These are phyloP conservation scores for Pyrus hybrid DNA, from an alignment of 331 rosid species.

Conservation along the genomic window DNA sequence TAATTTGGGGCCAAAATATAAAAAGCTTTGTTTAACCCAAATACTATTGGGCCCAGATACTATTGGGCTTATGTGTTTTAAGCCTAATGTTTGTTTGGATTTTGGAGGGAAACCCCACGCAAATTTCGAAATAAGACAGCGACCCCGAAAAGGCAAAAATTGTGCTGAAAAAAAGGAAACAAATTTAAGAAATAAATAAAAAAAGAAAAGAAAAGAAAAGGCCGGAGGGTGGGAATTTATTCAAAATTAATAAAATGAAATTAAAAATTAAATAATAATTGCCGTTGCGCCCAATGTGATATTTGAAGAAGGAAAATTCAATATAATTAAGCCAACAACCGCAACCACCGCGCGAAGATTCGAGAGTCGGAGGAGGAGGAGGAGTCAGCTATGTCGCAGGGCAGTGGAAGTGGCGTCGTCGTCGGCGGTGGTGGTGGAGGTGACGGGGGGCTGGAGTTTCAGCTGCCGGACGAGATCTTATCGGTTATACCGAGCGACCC, in stretches of 20 bases:
- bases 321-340: background rate
- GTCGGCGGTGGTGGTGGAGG: background rate
- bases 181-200: background rate
- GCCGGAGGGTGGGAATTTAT: constrained; percentile 1
- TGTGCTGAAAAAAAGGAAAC: background rate
- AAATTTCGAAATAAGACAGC: constrained; percentile 20
- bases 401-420: background rate
- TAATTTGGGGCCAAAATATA: background rate
- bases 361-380: background rate
- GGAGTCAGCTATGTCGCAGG: constrained; percentile 36
- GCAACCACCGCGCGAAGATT: background rate
- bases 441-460: constrained; percentile 44
- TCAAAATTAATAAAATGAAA: background rate
- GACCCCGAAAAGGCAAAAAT: background rate
- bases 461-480: constrained; percentile 64
- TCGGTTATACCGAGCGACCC: constrained; percentile 90
- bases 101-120: constrained; percentile 25
- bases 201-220: too few species aligned
- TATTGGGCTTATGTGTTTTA: background rate
- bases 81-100: background rate
- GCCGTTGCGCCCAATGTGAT: background rate
- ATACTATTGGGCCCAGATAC: background rate
- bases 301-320: background rate
- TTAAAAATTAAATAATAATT: background rate
- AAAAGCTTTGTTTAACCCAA: background rate